Base-by-base conservation (phyloP, 306 rosid species). In the Inga oerstediana region DNA sequence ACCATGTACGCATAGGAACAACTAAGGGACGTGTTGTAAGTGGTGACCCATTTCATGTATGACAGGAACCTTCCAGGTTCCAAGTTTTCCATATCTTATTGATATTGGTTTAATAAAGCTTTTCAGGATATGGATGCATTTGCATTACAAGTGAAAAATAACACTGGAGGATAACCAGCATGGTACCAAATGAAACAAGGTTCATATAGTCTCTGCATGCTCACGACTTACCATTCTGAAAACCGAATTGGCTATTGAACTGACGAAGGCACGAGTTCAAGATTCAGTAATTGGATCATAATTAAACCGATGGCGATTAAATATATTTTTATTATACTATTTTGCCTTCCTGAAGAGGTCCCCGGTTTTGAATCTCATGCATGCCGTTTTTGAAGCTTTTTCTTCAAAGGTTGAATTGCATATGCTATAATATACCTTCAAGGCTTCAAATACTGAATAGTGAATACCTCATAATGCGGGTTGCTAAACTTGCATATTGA, bases 1-100 rank as follows among this genome's bases (percentile, higher is more conserved):
- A 76, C 66, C 72, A 44, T 51, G 73, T 79, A 76, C 74, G 51
- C 34, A 19, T 51, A 67, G 72, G 76, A 56, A 74, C 22, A 56
- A 52, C 37, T 68, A 17, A 71, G 75, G 65, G 75, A 41, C 41
- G n/a, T 74, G 16, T 12, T 35, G 37, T 35, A 45, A 75, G 49
- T 75, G 59, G 67, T 75, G 77, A 61, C 59, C 56, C 24, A 15
- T n/a, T 82, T 39, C 46, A 49, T 82, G 20, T 5, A 27, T 65
- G 71, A 65, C 71, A 65, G 41, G 41, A 65, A 30, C 17, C 43
- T 65, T 81, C 72, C n/a, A 45, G 37, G 62, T 15, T 15, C 24
- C 24, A 54, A 56, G 30, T 70, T 75, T 20, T 49, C 48, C 74
- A 10, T 52, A 56, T 69, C 46, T 12, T 51, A 10, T 15, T 81